These are phyloP conservation scores for Fraxinus excelsior DNA, from an alignment of 257 asterid species.

Conservation along the genomic window DNA sequence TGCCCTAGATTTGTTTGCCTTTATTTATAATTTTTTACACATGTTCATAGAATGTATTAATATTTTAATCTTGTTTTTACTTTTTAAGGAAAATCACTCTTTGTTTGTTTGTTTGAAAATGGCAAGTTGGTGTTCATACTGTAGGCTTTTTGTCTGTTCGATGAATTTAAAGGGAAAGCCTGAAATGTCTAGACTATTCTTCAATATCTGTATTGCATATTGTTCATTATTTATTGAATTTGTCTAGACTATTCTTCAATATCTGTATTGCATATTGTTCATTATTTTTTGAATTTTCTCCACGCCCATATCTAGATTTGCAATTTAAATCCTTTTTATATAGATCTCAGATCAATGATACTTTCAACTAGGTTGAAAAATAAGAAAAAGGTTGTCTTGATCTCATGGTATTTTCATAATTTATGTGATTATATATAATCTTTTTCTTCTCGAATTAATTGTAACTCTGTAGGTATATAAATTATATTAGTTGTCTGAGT, in stretches of 20 bases:
- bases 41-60: conserved; percentile 13
- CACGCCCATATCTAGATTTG: neutral
- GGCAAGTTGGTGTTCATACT: conserved; percentile 30
- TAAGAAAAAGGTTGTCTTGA: too few relatives aligned
- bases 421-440: too few relatives aligned
- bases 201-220: neutral
- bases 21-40: neutral
- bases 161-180: conserved; percentile 14
- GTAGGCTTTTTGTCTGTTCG: conserved; percentile 24
- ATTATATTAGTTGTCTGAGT: too few relatives aligned
- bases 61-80: conserved; percentile 14
- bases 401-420: neutral
- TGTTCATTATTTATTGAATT: neutral
- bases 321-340: neutral
- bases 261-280: neutral
- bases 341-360: neutral
- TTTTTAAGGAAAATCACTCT: neutral
- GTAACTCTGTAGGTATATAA: too few relatives aligned
- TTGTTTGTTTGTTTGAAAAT: neutral
- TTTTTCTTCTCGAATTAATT: too few relatives aligned
- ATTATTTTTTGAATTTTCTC: neutral
- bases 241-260: neutral
- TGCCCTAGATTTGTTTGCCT: conserved; percentile 25
- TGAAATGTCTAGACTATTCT: neutral
- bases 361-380: neutral